Conservation (phyloP, 768 basidiomycete genomes). For the Termitomyces sp. region DNA sequence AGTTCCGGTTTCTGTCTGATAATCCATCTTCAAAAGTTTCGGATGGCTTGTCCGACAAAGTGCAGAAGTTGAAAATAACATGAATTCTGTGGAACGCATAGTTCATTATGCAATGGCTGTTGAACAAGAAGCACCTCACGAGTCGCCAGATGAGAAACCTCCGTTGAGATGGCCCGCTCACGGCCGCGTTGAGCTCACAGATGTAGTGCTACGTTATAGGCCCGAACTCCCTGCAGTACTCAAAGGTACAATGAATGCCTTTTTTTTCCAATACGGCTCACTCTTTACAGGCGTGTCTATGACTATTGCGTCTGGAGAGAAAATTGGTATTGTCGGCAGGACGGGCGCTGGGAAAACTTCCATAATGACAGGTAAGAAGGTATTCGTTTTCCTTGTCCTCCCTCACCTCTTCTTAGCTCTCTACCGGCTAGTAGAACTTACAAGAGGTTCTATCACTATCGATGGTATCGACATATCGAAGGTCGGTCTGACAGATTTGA, state of each 20-base stretch:
- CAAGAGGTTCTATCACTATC: constrained; percentile 67
- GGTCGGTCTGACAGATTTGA: constrained; percentile 71
- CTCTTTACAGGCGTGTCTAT: constrained; percentile 43
- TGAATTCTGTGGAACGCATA: constrained; percentile 88
- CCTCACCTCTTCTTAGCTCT: constrained; percentile 38
- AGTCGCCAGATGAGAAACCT: constrained; percentile 55
- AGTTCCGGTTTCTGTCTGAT: constrained; percentile 4
- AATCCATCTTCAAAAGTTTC: constrained; percentile 35
- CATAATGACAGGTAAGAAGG: constrained; percentile 64
- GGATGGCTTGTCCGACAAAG: constrained; percentile 73
- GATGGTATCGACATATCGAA: constrained; percentile 82
- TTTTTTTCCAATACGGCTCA: background rate
- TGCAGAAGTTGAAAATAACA: constrained; percentile 88
- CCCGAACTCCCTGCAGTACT: constrained; percentile 85
- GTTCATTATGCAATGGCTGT: constrained; percentile 75
- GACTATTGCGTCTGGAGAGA: constrained; percentile 69
- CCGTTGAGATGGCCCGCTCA: constrained; percentile 65
- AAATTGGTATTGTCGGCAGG: constrained; percentile 86
- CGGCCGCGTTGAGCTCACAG: constrained; percentile 68
- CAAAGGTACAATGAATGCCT: constrained; percentile 38
- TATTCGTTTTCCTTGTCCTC: background rate
- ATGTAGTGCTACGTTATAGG: constrained; percentile 78
- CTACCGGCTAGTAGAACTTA: constrained; percentile 78
- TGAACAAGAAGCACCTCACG: constrained; percentile 77
- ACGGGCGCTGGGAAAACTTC: constrained; percentile 90